A percentile compares a stretch with the other conserved stretches of the same genome.
phyloP scores from a whole-genome alignment of 495 filamentous ascomycete species.

The Poronia punctata region DNA sequence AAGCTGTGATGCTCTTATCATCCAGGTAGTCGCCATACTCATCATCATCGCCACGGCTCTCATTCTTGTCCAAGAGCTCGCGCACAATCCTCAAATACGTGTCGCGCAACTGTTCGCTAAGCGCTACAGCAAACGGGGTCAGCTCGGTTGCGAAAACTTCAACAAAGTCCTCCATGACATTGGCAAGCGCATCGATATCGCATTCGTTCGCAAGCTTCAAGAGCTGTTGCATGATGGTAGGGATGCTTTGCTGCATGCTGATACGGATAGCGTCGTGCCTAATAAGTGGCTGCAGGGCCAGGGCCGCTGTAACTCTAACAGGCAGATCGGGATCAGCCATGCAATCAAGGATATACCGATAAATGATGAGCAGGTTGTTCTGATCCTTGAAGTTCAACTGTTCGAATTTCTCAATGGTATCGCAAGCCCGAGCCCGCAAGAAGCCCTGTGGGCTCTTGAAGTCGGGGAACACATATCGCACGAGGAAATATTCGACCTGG shows the following conservation, averaged over 20 bases:
- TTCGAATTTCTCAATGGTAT: slow-evolving; percentile 96
- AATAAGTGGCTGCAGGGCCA: slow-evolving; percentile 91
- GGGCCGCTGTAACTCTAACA: slow-evolving; percentile 87
- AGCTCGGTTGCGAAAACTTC: slow-evolving; percentile 94
- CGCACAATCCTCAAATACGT: slow-evolving; percentile 92
- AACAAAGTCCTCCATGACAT: slow-evolving; percentile 99
- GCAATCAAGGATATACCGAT: slow-evolving; percentile 92
- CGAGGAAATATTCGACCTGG: slow-evolving; percentile 98
- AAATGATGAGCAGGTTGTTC: slow-evolving; percentile 89
- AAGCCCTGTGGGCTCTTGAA: slow-evolving; percentile 91
- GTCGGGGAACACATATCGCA: slow-evolving; percentile 96
- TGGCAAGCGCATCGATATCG: slow-evolving; percentile 89
- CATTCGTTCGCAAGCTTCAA: slow-evolving; percentile 94
- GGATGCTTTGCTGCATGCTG: slow-evolving; percentile 95
- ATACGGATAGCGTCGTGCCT: slow-evolving; percentile 88
- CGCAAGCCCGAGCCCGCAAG: slow-evolving; percentile 89
- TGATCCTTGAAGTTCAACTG: slow-evolving; percentile 91
- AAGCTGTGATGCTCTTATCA: slow-evolving; percentile 95
- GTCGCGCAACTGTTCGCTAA: slow-evolving; percentile 93
- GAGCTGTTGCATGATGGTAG: slow-evolving; percentile 99
- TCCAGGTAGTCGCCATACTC: slow-evolving; percentile 86
- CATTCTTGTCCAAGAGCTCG: slow-evolving; percentile 80
- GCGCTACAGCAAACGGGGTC: slow-evolving; percentile 94
- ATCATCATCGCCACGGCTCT: slow-evolving; percentile 64
- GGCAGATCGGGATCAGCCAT: slow-evolving; percentile 90